These are phyloP conservation scores for Phoenix dactylifera DNA, from an alignment of 176 grass and related monocot species.

Conservation along the genomic window DNA sequence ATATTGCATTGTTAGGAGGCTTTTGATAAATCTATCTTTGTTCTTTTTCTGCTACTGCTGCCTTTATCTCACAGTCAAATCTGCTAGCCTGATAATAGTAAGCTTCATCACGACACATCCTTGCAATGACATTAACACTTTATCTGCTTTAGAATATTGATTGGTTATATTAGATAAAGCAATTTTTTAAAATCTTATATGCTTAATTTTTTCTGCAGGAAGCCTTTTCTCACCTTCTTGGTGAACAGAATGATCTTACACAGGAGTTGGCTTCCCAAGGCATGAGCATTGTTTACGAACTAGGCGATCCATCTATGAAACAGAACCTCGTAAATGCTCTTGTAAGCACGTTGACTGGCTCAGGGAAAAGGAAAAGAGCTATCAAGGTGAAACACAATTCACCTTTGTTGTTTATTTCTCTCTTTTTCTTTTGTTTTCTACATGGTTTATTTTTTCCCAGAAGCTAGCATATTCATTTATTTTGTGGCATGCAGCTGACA, in stretches of 20 bases:
- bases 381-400: constrained; percentile 47
- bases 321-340: constrained; percentile 78
- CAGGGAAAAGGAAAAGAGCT: constrained; percentile 86
- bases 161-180: no score
- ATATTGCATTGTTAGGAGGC: no score
- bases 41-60: no score
- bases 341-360: constrained; percentile 76
- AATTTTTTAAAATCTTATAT: no score
- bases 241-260: constrained; percentile 92
- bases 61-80: no score
- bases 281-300: constrained; percentile 98
- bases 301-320: constrained; percentile 93
- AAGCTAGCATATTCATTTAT: neutral
- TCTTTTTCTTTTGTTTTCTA: constrained; percentile 14
- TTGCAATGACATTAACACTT: no score
- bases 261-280: constrained; percentile 99
- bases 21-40: no score
- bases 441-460: constrained; percentile 7
- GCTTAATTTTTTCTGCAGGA: constrained; percentile 45
- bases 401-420: constrained; percentile 16
- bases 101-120: no score
- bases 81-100: no score
- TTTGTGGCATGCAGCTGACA: constrained; percentile 48
- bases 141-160: no score
- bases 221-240: constrained; percentile 86